Conservation (phyloP, 148 eudicot species). For the Chenopodium formosanum region DNA sequence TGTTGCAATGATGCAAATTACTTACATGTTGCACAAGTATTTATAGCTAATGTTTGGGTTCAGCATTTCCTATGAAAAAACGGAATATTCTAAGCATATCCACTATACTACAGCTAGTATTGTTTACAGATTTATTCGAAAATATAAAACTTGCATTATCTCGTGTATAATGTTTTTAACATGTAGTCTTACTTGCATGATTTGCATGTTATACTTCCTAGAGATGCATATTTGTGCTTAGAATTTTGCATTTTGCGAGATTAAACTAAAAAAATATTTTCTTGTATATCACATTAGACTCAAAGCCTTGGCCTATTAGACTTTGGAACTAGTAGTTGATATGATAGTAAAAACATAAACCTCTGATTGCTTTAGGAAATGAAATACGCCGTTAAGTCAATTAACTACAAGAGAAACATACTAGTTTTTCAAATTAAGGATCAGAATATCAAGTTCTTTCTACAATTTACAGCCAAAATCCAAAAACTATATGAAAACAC, state of each 20-base stretch:
- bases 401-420: background rate
- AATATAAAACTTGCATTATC: no score
- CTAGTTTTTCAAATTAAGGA: background rate
- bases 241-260: no score
- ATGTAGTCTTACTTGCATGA: no score
- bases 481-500: background rate
- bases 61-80: background rate
- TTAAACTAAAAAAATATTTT: no score
- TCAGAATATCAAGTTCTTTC: background rate
- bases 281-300: no score
- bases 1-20: background rate
- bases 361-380: background rate
- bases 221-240: no score
- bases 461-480: background rate
- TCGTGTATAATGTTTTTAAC: no score
- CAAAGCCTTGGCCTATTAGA: background rate
- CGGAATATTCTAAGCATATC: conserved; percentile 24
- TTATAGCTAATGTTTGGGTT: background rate
- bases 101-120: background rate
- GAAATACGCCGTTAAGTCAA: background rate
- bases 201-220: no score
- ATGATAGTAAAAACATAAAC: background rate
- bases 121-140: no score
- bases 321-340: background rate
- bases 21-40: background rate